Base-by-base conservation (phyloP, 2,329 filamentous ascomycete species). In the Cytospora piceicola region DNA sequence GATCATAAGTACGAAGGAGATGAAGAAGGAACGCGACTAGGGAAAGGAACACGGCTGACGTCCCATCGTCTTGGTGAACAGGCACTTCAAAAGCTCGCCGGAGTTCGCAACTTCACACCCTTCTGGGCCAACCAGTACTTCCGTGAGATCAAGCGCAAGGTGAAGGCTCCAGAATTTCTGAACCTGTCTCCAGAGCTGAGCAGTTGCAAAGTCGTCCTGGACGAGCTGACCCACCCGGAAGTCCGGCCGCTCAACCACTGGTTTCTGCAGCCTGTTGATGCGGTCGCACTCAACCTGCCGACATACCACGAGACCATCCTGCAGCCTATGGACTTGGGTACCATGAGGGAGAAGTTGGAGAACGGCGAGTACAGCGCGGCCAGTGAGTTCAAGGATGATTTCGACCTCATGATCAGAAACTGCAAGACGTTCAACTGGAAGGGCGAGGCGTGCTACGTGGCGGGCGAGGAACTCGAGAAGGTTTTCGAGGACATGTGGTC, bases 291-390 rank as follows among this genome's bases (percentile, higher is more conserved):
- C 63, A 93, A 94, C 75, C 97, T 98, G 67, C 94, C 95, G 0
- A 90, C 90, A 30, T 99, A 99, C 75, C 92, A 95, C 76, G 93
- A 90, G 73, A 82, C 97, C 68, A 93, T 99, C 79, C 97, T 96
- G 82, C 93, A 94, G 75, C 95, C 95, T 0, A 42, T 98, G 94
- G 94, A 98, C 76, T 82, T 97, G 58, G 83, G 85, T 20, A 97
- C 92, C 20, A 90, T 96, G 73, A 83, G 86, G 51, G 83, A 84
- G 54, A 96, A 96, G 77, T 83, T 97, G 49, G 87, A 90, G 71
- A 82, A 83, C 14, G 93, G 93, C 30, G 87, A 93, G 63, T 98
- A 98, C 74, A 85, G 88, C 69, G 92, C 85, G 64, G 84, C 91
- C 0, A 93, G 92, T 76, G 94, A 97, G 54, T 93, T 98, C 71